Base-by-base conservation (phyloP, 73 alveolate genomes). In the Symbiodinium natans region DNA sequence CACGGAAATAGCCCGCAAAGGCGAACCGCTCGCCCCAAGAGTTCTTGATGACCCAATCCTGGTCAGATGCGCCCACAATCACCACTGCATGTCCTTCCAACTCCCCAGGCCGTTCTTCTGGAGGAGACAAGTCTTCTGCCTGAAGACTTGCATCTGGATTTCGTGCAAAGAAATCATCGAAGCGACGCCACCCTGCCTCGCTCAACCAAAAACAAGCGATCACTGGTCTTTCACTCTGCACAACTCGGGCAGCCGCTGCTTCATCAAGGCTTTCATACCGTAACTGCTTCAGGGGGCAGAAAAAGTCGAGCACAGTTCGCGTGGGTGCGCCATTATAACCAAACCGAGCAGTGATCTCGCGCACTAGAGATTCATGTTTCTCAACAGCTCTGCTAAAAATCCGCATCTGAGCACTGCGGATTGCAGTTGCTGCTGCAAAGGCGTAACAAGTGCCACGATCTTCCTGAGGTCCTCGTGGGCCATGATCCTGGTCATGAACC, bases 401-500 rank as follows among this genome's bases (percentile, higher is more conserved):
- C 29, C 95, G 68, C 95, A 88, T 88, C 95, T 88, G 95, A 1
- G 95, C 95, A 63, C 74, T 25, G 40, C 95, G 95, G 41, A 88
- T 33, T 33, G 95, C 95, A 9, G 95, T 88, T 3, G 95, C 95
- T 27, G 85, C 80, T 38, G 95, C 85, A 68, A 88, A 88, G 9
- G 73, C 95, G 23, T 88, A 88, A 71, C 95, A 88, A 38, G 95
- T 88, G 43, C 95, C 86, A 8, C 42, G 29, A 29, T 88, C 95
- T 17, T 27, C 27, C 10, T 88, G 31, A 19, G 68, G 95, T 15
- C 95, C 95, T 8, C 71, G 86, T 1, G 95, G 95, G n/a, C 95
- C 95, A 2, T 59, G 38, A 25, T 36, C 68, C 29, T 88, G 95
- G 41, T 71, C 95, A 9, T 88, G 95, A 29, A 88, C 40, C 33